A percentile compares a stretch with the other conserved stretches of the same genome.
These are phyloP conservation scores for Arabidopsis thaliana DNA, from an alignment of 345 rosid genomes.

Conservation along the genomic window TAIR10.1 NC_003070.9:9972001-9972500, in stretches of 20 bases:
- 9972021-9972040: too few species aligned
- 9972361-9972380: neutral
- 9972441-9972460: constrained; percentile 35
- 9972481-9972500: constrained; percentile 40
- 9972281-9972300: constrained; percentile 27
- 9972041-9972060: too few species aligned
- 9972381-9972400: neutral
- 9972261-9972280: constrained; percentile 37
- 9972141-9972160: constrained; percentile 28
- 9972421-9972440: constrained; percentile 28
- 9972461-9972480: constrained; percentile 25
- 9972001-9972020: neutral
- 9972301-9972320: constrained; percentile 43
- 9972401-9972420: constrained; percentile 14
- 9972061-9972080: neutral
- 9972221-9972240: constrained; percentile 23
- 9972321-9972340: constrained; percentile 41
- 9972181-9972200: constrained; percentile 10
- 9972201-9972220: neutral
- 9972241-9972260: constrained; percentile 35
- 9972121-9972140: neutral
- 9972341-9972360: constrained; percentile 46
- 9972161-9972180: constrained; percentile 4
- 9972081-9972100: constrained; percentile 3
- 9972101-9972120: constrained; percentile 6